Conservation (phyloP, 2,329 filamentous ascomycete genomes). For the Phaeophleospora eucalypticola region DNA sequence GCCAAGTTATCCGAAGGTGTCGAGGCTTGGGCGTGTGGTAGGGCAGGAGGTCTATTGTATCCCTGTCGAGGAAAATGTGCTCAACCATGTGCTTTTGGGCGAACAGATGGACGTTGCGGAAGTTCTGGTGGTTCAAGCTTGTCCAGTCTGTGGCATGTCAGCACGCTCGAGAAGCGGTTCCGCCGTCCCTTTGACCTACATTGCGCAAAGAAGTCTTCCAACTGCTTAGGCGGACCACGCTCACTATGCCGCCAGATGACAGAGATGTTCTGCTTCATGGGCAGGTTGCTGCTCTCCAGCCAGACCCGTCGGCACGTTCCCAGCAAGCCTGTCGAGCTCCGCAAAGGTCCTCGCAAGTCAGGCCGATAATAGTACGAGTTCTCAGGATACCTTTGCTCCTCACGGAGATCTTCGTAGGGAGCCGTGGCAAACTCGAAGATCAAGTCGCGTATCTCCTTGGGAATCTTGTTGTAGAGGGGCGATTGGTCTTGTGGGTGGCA, state of each 20-base stretch:
- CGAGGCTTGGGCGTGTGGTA: slow-evolving; percentile 1
- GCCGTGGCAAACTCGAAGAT: slow-evolving; percentile 35
- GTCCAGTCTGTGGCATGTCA: slow-evolving; percentile 7
- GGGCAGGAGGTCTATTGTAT: no score
- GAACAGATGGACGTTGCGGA: slow-evolving; percentile 23
- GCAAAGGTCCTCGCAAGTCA: slow-evolving; percentile 27
- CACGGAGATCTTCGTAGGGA: slow-evolving; percentile 26
- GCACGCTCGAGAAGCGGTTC: no score
- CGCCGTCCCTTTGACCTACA: background rate
- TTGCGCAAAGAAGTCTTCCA: background rate
- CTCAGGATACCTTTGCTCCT: slow-evolving; percentile 19
- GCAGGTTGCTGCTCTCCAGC: slow-evolving; percentile 32
- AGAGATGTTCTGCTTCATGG: slow-evolving; percentile 30
- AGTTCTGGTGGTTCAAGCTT: slow-evolving; percentile 12
- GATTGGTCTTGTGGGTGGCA: slow-evolving; percentile 12
- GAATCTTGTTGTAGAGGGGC: slow-evolving; percentile 14
- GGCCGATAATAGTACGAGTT: slow-evolving; percentile 33
- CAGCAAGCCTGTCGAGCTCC: slow-evolving; percentile 26
- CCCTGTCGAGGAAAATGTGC: no score
- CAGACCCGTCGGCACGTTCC: slow-evolving; percentile 36
- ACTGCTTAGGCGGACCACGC: slow-evolving; percentile 6
- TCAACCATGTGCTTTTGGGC: slow-evolving; percentile 26
- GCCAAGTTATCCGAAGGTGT: slow-evolving; percentile 32
- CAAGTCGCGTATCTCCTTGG: slow-evolving; percentile 23
- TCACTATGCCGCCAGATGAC: slow-evolving; percentile 27